Evolutionary conservation across 345 rosid species (phyloP), one percentile per base, ranked within the genome.

Genomic region (Erucastrum elatum): DNA sequence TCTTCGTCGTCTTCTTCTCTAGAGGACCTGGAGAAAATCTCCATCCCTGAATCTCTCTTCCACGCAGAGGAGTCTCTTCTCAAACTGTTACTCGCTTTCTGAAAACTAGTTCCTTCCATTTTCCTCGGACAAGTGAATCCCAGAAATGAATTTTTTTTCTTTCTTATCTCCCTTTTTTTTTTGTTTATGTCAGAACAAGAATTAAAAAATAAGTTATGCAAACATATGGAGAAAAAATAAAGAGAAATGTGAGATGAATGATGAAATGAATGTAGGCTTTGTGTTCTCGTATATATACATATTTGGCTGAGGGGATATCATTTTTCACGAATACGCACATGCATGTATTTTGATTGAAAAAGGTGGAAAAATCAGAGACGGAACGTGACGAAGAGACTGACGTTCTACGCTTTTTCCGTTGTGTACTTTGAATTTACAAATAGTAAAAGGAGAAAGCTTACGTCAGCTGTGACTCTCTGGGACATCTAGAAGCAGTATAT

Each of bases 1-100:
- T 89, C 97, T 75, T 91, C 97, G 0, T 90, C 97, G 59, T 91
- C 87, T 72, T 86, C 97, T 3, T 86, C 89, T 55, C 90, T 39
- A 1, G 87, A 83, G 3, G 97, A 90, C 44, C 69, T 79, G 8
- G 95, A 90, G 71, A 90, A 89, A 2, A 71, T 84, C 10, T 87
- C 90, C 8, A 13, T 37, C 8, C 82, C 76, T 17, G 56, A 79
- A 77, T 75, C 81, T 75, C 86, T 84, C 85, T 82, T 87, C 37
- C 84, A 71, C 70, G 0, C 68, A 0, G 84, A 81, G 0, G 84
- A 76, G 70, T 81, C 63, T 81, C 77, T 37, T 68, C 85, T 58
- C 8, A 86, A 55, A 78, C 86, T 86, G 46, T 53, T 76, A 46
- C 85, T 79, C 8, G 85, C 90, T 82, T 64, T 76, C 58, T 72